Base-by-base conservation (phyloP, 2,329 filamentous ascomycete genomes). In the Botrytis elliptica region DNA sequence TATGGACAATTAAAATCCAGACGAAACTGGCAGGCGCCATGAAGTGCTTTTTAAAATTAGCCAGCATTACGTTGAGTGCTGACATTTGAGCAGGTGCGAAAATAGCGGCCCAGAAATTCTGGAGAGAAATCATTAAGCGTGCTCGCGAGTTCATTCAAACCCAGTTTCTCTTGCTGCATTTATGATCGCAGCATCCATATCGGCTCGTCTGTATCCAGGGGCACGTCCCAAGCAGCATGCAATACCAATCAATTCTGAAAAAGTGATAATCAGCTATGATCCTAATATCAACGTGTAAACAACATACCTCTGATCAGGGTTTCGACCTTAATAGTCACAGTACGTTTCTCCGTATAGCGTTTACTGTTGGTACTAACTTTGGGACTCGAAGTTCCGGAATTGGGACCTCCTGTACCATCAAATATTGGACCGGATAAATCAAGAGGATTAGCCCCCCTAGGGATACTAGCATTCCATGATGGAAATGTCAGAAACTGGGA, bases 101-200 rank as follows among this genome's bases (percentile, higher is more conserved):
- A 42, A 20, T 5, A 16, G 25, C 40, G 14, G 16, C 8, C 9
- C n/a, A 33, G 10, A 10, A 20, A 40, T 40, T 33, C 29, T 16
- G 20, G 9, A 16, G 16, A 46, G 33, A 46, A 10, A n/a, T 36
- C 9, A 52, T 18, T 10, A 33, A 12, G 5, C 16, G 14, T 22
- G 33, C 36, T 57, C 49, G n/a, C 6, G 20, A 57, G 9, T 38
- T 68, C 38, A 69, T 49, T 52, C 59, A 36, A 46, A 62, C 18
- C 71, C 71, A 40, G 71, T 65, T 46, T 72, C 20, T 40, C 36
- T 72, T 9, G 52, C 71, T 40, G 71, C 71, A 18, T 52, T 42
- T 18, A 73, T 18, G 55, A 82, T 78, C 62, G 81, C 80, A 38
- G 77, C 74, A 74, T 82, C 81, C 8, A 82, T 78, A 75, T 82